phyloP scores from a whole-genome alignment of 352 stramenopile genomes.

The Thalassiosira sp. region DNA sequence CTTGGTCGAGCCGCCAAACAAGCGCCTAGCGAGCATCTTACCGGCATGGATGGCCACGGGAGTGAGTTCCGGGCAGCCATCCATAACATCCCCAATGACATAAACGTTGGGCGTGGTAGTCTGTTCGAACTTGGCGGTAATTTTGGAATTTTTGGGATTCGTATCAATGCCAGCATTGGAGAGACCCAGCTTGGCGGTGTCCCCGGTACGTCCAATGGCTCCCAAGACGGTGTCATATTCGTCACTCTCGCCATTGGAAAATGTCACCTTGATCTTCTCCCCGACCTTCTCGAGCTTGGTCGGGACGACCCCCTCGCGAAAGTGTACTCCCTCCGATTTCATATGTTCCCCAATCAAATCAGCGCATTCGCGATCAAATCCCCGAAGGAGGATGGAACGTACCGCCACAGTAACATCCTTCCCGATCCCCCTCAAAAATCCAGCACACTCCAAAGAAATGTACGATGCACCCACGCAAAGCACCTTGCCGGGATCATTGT shows the following conservation, averaged over 20 bases:
- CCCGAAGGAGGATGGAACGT: slow-evolving; percentile 94
- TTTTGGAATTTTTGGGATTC: slow-evolving; percentile 91
- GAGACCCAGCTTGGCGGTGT: slow-evolving; percentile 90
- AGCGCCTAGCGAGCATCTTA: slow-evolving; percentile 87
- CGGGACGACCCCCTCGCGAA: slow-evolving; percentile 90
- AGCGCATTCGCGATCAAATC: slow-evolving; percentile 97
- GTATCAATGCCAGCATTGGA: slow-evolving; percentile 87
- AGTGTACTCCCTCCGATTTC: slow-evolving; percentile 90
- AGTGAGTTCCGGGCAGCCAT: slow-evolving; percentile 93
- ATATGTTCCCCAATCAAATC: slow-evolving; percentile 92
- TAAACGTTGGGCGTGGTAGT: slow-evolving; percentile 95
- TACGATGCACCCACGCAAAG: slow-evolving; percentile 97
- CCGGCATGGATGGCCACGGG: slow-evolving; percentile 97
- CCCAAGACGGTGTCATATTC: slow-evolving; percentile 96
- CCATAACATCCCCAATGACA: slow-evolving; percentile 95
- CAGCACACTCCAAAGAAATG: slow-evolving; percentile 96
- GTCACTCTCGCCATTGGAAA: slow-evolving; percentile 85
- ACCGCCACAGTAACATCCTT: slow-evolving; percentile 97
- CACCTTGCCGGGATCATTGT: slow-evolving; percentile 91
- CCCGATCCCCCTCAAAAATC: slow-evolving; percentile 94
- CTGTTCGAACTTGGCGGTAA: slow-evolving; percentile 90
- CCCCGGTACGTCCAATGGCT: slow-evolving; percentile 90
- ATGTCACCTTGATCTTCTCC: slow-evolving; percentile 81
- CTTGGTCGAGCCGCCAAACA: slow-evolving; percentile 84
- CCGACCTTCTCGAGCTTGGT: slow-evolving; percentile 89